Evolutionary conservation across 208 protist genomes (phyloP).

Genomic region (Strigomonas culicis): DNA sequence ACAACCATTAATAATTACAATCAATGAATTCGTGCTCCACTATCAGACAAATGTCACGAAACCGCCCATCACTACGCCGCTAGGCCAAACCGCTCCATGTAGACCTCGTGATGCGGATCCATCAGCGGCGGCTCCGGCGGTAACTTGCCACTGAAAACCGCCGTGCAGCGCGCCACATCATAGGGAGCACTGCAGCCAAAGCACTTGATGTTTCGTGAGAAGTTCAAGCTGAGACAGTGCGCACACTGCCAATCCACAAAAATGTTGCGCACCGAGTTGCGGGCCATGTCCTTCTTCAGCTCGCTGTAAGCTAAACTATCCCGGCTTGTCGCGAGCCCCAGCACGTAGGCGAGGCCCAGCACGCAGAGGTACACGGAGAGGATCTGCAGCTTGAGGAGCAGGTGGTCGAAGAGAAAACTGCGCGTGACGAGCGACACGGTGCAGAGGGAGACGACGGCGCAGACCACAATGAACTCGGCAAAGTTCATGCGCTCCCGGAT

Average conservation of each 20-base stretch:
- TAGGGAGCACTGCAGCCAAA: slow-evolving; percentile 67
- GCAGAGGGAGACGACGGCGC: neutral
- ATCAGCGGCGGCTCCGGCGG: slow-evolving; percentile 39
- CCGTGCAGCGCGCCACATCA: slow-evolving; percentile 34
- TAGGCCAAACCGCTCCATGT: slow-evolving; percentile 33
- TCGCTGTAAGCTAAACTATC: slow-evolving; percentile 25
- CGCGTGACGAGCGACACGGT: neutral
- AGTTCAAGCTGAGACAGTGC: slow-evolving; percentile 66
- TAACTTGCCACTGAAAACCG: slow-evolving; percentile 49
- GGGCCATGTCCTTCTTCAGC: slow-evolving; percentile 20
- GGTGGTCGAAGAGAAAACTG: neutral
- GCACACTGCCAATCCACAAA: slow-evolving; percentile 80
- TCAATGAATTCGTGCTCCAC: neutral
- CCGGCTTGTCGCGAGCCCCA: slow-evolving; percentile 37
- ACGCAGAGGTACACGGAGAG: slow-evolving; percentile 15
- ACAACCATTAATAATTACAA: no score
- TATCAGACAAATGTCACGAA: no score
- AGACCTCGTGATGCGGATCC: slow-evolving; percentile 61
- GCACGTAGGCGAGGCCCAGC: slow-evolving; percentile 23
- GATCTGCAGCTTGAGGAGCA: slow-evolving; percentile 21
- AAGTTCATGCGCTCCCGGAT: no score
- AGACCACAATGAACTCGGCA: slow-evolving; percentile 1
- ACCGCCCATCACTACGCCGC: neutral
- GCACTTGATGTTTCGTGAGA: slow-evolving; percentile 57
- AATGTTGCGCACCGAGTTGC: slow-evolving; percentile 52